Percentiles rank a stretch among this genome's conserved stretches.
These are phyloP conservation scores for Spiromastix sp. DNA, from an alignment of 2,329 filamentous ascomycete genomes.

Conservation along the genomic window DNA sequence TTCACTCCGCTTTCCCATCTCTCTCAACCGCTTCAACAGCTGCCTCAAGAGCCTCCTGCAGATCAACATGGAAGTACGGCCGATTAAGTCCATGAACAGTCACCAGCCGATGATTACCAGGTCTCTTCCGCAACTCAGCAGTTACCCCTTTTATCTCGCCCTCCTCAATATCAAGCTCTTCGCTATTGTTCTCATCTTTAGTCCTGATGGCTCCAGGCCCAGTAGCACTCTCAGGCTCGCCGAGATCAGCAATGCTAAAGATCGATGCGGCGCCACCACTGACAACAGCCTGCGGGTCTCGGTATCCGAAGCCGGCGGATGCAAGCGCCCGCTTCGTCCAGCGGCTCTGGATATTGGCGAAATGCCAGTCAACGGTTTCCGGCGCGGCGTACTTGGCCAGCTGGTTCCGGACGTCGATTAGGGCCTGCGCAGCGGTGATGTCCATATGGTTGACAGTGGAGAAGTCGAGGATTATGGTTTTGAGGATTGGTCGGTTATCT, in stretches of 20 bases:
- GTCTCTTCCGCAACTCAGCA: constrained; percentile 33
- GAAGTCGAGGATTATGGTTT: constrained; percentile 89
- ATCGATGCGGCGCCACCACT: constrained; percentile 78
- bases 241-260: constrained; percentile 82
- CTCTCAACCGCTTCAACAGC: too few species aligned
- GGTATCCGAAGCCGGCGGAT: constrained; percentile 80
- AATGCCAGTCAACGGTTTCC: constrained; percentile 83
- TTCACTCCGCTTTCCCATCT: too few species aligned
- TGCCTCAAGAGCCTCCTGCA: constrained; percentile 79
- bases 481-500: constrained; percentile 55
- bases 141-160: constrained; percentile 1
- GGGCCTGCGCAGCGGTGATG: constrained; percentile 79
- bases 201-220: constrained; percentile 55
- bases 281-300: constrained; percentile 43
- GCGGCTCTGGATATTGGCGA: constrained; percentile 84
- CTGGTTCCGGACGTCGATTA: constrained; percentile 92
- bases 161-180: neutral
- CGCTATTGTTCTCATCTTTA: constrained; percentile 33
- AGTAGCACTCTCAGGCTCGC: constrained; percentile 60
- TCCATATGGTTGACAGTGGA: constrained; percentile 90
- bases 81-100: constrained; percentile 78
- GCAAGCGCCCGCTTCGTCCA: constrained; percentile 90
- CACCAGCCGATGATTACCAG: constrained; percentile 44
- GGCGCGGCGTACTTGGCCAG: constrained; percentile 76
- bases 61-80: constrained; percentile 87